Evolutionary conservation across 768 basidiomycete genomes (phyloP), one percentile per base, ranked within the genome.

Genomic region (Hebeloma cylindrosporum): DNA sequence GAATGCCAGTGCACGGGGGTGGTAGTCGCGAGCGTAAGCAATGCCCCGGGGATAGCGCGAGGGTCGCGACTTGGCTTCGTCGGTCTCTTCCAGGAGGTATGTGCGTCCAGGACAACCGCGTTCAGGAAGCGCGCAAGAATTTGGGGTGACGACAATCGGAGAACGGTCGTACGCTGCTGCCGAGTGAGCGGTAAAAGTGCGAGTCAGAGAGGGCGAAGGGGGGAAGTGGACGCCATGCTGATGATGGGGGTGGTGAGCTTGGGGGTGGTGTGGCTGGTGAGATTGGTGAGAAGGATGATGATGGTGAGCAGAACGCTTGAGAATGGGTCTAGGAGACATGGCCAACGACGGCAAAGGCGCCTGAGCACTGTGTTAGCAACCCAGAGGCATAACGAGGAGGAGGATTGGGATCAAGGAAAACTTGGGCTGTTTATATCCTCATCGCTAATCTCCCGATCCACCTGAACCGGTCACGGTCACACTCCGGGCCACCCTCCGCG

Each of bases 51-150:
- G 52, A 27, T 51, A 42, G 22, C 48, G 45, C 29, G 54, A n/a
- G n/a, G 38, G 38, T 18, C 52, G 47, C n/a, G n/a, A n/a, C n/a
- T n/a, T n/a, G n/a, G n/a, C n/a, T n/a, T n/a, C n/a, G n/a, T n/a
- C n/a, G n/a, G n/a, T n/a, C 40, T 72, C 77, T 40, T 71, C 75
- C 40, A 78, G 70, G 48, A 65, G 64, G 58, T 86, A 87, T 4
- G 83, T 86, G 50, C 82, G 75, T 20, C 85, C 84, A 38, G 83
- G 83, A 60, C 83, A 85, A 22, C 86, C 86, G 48, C 89, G 81
- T 54, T 79, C 87, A 26, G 90, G 89, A 17, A 93, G 74, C 7
- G 82, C 80, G 59, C 88, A 90, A 26, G 72, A 63, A 59, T 90
- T 88, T 23, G 83, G 83, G 17, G 77, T 59, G 52, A 88, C 84